Percentiles rank a stretch among this genome's conserved stretches.
phyloP scores from a whole-genome alignment of 2,329 filamentous ascomycete species.

The Aspergillus brunneoviolaceus region DNA sequence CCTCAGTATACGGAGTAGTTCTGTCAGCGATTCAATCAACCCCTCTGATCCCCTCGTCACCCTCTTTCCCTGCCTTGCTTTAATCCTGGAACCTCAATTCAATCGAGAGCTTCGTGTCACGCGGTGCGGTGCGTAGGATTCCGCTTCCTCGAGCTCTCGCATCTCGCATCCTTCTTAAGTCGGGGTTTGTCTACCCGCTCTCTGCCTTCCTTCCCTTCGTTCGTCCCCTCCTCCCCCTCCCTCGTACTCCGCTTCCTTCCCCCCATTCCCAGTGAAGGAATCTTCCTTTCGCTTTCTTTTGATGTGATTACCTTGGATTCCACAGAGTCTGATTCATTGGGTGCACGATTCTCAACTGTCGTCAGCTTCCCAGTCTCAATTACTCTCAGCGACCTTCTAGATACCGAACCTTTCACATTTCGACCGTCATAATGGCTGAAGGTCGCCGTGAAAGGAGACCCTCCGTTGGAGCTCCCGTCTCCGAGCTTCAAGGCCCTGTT shows the following conservation, averaged over 20 bases:
- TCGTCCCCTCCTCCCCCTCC: not conserved
- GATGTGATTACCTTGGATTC: too few relatives aligned
- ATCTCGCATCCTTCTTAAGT: not conserved
- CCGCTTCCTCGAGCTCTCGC: not conserved
- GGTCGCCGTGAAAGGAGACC: slow-evolving; percentile 69
- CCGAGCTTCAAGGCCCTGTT: slow-evolving; percentile 81
- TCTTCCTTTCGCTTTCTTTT: not conserved
- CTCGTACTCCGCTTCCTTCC: not conserved
- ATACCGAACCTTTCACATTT: not conserved
- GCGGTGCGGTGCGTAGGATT: slow-evolving; percentile 2
- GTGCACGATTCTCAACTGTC: not conserved
- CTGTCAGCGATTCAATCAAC: not conserved
- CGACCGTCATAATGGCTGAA: slow-evolving; percentile 23
- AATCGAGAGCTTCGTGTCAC: slow-evolving; percentile 8
- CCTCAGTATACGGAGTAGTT: slow-evolving; percentile 3
- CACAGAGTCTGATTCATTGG: too few relatives aligned
- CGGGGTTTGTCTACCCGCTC: not conserved
- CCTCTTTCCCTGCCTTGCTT: slow-evolving; percentile 13
- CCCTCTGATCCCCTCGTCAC: slow-evolving; percentile 11
- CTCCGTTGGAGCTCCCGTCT: slow-evolving; percentile 77
- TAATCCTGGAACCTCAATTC: slow-evolving; percentile 12
- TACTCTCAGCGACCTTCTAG: not conserved
- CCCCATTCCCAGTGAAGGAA: not conserved
- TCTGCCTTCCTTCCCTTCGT: slow-evolving; percentile 12
- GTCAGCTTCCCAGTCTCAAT: not conserved